Conservation (phyloP, 169 alveolate genomes). For the Plasmodium vinckei region DNA sequence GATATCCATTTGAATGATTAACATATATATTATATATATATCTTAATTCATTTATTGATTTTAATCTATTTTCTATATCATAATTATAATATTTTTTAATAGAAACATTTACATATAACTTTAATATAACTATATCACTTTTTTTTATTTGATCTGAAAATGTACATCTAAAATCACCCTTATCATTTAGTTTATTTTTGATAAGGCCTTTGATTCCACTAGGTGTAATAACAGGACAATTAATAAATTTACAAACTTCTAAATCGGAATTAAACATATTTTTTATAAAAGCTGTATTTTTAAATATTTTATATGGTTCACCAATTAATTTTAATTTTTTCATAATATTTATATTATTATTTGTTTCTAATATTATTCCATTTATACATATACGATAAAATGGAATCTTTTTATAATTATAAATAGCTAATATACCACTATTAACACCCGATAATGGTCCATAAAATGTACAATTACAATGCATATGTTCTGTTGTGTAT, state of each 20-base stretch:
- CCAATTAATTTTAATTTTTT: conserved; percentile 97
- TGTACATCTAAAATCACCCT: conserved; percentile 98
- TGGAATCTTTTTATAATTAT: conserved; percentile 86
- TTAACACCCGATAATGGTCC: conserved; percentile 97
- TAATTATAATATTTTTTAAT: conserved; percentile 93
- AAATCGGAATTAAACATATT: conserved; percentile 98
- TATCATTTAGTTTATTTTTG: conserved; percentile 95
- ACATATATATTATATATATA: conserved; percentile 85
- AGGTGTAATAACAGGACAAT: conserved; percentile 98
- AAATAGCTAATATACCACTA: conserved; percentile 88
- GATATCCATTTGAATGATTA: conserved; percentile 86
- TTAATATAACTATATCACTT: conserved; percentile 97
- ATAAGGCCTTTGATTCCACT: conserved; percentile 99
- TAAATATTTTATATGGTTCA: conserved; percentile 97
- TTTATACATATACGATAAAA: conserved; percentile 96
- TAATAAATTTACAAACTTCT: conserved; percentile 98
- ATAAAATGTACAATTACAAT: conserved; percentile 95
- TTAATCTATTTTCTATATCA: conserved; percentile 87
- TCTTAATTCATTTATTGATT: conserved; percentile 91
- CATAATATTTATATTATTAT: conserved; percentile 89
- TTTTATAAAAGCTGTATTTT: conserved; percentile 98
- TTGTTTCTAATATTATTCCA: conserved; percentile 96
- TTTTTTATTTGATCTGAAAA: conserved; percentile 97
- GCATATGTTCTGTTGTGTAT: conserved; percentile 99
- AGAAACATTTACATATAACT: conserved; percentile 94